phyloP scores from a whole-genome alignment of 495 filamentous ascomycete genomes.

The Penicillium diatomitis region DNA sequence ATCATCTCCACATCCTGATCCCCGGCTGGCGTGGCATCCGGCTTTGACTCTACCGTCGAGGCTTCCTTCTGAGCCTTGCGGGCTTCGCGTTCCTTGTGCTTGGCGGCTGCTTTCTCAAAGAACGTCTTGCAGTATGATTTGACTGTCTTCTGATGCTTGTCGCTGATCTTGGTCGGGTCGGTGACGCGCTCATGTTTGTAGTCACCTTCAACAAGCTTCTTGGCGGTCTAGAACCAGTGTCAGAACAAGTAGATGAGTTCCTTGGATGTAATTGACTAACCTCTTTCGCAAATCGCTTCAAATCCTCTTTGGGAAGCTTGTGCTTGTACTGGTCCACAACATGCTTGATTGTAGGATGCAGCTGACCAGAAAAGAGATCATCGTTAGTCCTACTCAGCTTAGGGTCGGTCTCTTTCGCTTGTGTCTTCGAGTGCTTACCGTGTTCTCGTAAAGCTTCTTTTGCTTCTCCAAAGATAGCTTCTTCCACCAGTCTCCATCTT shows the following conservation, averaged over 20 bases:
- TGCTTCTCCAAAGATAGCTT: constrained; percentile 72
- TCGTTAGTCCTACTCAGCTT: neutral
- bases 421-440: constrained; percentile 43
- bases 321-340: constrained; percentile 77
- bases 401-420: neutral
- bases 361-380: constrained; percentile 31
- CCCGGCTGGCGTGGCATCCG: constrained; percentile 20
- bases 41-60: constrained; percentile 14
- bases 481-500: constrained; percentile 68
- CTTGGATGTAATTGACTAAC: constrained; percentile 27
- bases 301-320: constrained; percentile 75
- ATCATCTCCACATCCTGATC: constrained; percentile 43
- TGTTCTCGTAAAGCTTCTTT: constrained; percentile 88
- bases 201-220: constrained; percentile 80
- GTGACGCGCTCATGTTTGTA: constrained; percentile 78
- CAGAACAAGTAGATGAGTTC: neutral
- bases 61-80: constrained; percentile 45
- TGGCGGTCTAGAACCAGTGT: constrained; percentile 45
- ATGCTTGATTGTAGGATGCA: constrained; percentile 74
- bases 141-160: constrained; percentile 71
- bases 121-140: constrained; percentile 73
- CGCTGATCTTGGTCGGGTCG: constrained; percentile 70
- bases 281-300: constrained; percentile 83
- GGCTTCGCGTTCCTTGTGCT: constrained; percentile 61
- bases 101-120: constrained; percentile 75